Evolutionary conservation across 805 yeast species (phyloP).

Genomic region (Debaryomyces castellii): DNA sequence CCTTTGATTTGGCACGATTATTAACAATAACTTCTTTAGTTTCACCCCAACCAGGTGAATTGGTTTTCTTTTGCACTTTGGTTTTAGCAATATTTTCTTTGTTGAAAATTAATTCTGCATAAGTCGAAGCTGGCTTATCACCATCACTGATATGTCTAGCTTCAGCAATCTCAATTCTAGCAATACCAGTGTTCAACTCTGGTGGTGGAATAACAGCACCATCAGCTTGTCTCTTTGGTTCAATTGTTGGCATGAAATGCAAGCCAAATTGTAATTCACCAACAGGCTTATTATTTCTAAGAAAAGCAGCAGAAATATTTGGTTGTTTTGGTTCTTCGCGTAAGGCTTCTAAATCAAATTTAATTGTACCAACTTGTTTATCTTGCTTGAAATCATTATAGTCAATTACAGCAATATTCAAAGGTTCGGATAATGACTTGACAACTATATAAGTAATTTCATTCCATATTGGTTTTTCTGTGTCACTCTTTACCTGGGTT

Average conservation of each 20-base stretch:
- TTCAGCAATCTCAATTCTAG: constrained; percentile 62
- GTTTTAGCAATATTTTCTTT: constrained; percentile 61
- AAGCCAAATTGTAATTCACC: constrained; percentile 74
- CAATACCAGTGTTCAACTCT: constrained; percentile 91
- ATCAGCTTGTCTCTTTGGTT: constrained; percentile 62
- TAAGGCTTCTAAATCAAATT: constrained; percentile 69
- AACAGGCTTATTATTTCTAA: constrained; percentile 80
- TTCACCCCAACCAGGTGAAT: constrained; percentile 66
- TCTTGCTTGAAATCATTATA: constrained; percentile 80
- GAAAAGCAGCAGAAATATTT: constrained; percentile 53
- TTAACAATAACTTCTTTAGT: constrained; percentile 66
- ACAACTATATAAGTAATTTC: constrained; percentile 73
- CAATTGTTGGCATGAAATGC: constrained; percentile 73
- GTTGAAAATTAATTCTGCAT: constrained; percentile 69
- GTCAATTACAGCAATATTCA: constrained; percentile 69
- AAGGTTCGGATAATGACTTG: constrained; percentile 77
- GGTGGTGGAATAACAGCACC: constrained; percentile 86
- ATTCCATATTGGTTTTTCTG: constrained; percentile 78
- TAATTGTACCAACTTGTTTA: constrained; percentile 73
- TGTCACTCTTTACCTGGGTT: constrained; percentile 67
- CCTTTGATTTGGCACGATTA: constrained; percentile 69
- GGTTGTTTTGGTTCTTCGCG: constrained; percentile 51
- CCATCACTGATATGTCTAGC: constrained; percentile 51
- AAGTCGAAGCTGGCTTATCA: constrained; percentile 55
- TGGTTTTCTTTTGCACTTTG: constrained; percentile 55